Percentiles rank a stretch among this genome's conserved stretches.
Evolutionary conservation across 1,284 basidiomycete species (phyloP).

Genomic region (Cryptococcus depauperatus): DNA sequence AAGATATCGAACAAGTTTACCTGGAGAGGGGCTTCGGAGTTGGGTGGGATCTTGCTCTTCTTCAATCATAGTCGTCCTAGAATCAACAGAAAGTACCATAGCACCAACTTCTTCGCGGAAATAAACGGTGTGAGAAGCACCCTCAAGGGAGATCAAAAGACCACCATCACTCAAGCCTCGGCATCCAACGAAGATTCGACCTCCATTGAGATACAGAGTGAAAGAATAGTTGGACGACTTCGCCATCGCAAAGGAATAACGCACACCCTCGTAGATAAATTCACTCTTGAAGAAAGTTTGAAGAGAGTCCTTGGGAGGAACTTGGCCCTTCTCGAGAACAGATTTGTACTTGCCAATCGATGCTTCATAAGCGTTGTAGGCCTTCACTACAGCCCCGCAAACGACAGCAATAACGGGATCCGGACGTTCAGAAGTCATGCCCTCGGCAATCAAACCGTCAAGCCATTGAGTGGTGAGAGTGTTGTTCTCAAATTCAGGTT

Average conservation of each 20-base stretch:
- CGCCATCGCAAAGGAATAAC: conserved; percentile 93
- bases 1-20: conserved; percentile 90
- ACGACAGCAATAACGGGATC: conserved; percentile 87
- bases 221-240: conserved; percentile 80
- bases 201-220: conserved; percentile 95
- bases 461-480: conserved; percentile 98
- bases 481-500: conserved; percentile 94
- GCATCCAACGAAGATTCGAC: conserved; percentile 78
- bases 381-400: conserved; percentile 95
- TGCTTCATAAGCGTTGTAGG: conserved; percentile 78
- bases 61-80: conserved; percentile 96
- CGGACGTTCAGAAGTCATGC: conserved; percentile 93
- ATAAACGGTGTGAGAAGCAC: conserved; percentile 94
- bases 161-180: conserved; percentile 92
- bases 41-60: conserved; percentile 99
- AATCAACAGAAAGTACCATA: conserved; percentile 84
- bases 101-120: conserved; percentile 98
- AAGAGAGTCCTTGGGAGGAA: conserved; percentile 85
- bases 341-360: conserved; percentile 92
- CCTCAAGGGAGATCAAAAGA: conserved; percentile 81
- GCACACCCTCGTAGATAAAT: conserved; percentile 93
- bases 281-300: conserved; percentile 97
- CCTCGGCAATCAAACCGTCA: conserved; percentile 86
- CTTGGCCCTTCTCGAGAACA: conserved; percentile 91
- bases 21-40: conserved; percentile 88